Percentiles rank a stretch among this genome's conserved stretches.
phyloP scores from a whole-genome alignment of 2,329 filamentous ascomycete species.

The Arthrobotrys musiformis region DNA sequence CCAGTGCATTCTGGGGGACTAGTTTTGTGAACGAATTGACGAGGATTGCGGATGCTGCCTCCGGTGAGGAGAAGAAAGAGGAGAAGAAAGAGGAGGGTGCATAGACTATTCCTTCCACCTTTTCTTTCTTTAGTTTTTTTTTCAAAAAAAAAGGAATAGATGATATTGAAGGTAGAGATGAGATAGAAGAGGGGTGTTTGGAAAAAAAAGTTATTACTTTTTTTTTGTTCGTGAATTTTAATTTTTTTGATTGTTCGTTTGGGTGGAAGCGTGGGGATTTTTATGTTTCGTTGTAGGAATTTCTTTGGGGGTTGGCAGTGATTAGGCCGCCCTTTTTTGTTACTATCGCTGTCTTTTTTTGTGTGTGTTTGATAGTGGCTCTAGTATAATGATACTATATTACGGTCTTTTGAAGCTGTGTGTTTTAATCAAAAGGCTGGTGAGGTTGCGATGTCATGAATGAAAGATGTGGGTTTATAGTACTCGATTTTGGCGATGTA shows the following conservation, averaged over 20 bases:
- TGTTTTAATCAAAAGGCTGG: too few relatives aligned
- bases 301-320: not conserved
- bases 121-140: not conserved
- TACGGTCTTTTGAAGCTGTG: not conserved
- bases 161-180: not conserved
- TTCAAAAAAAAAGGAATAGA: not conserved
- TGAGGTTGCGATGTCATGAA: too few relatives aligned
- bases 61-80: not conserved
- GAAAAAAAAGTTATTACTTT: slow-evolving; percentile 15
- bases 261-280: slow-evolving; percentile 23
- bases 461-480: too few relatives aligned
- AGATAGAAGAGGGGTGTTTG: slow-evolving; percentile 4
- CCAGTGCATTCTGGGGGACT: slow-evolving; percentile 95
- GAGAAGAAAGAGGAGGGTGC: not conserved
- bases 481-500: too few relatives aligned
- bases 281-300: too few relatives aligned
- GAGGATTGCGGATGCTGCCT: slow-evolving; percentile 26
- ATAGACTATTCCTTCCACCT: not conserved
- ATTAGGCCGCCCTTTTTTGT: not conserved
- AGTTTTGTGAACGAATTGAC: slow-evolving; percentile 86
- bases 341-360: not conserved
- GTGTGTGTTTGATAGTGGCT: not conserved
- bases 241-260: not conserved
- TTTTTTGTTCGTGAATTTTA: not conserved
- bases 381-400: not conserved